Evolutionary conservation across 805 yeast species (phyloP), one percentile per base, ranked within the genome.

Genomic region (Candida insectorum): DNA sequence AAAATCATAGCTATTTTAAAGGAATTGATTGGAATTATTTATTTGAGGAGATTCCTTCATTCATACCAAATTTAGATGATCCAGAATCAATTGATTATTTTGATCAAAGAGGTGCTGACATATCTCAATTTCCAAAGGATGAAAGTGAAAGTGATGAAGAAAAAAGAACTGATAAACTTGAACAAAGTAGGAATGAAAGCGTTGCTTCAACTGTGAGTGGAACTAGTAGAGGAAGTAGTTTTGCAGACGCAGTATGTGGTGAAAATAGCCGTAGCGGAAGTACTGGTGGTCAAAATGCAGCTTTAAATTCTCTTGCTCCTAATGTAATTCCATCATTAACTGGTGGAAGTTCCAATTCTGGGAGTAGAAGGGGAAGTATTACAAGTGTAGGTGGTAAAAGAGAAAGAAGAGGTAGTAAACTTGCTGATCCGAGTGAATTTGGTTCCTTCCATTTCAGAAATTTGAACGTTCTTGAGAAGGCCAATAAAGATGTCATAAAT

Each of bases 401-500:
- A 30, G 95, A 85, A 44, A 70, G 91, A 37, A 66, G 93, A 31
- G 77, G 86, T 3, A 76, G 85, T 42, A 73, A 85, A 44, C 56
- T 86, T 40, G 82, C 81, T 32, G 91, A 83, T 36, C 72, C 82
- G 2, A 62, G 67, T 16, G 91, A 91, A 49, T 93, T 93, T 71
- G 99, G 99, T 0, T 81, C 93, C 4, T 93, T 93, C 58, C 81
- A 85, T 39, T 93, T 85, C 60, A 71, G 96, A 44, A 93, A 93
- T 54, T 62, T 93, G 41, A 81, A 91, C 4, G 93, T 93, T 5
- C 70, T 94, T 36, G 97, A 93, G 47, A 85, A 84, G 48, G 97
- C 96, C 6, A 93, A 93, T 52, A 87, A 86, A 51, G 97, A 89
- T 59, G 89, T 85, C 10, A 87, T 93, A 43, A 85, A 85, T 49